phyloP scores from a whole-genome alignment of 164 flowering plant species.

The Magnolia officinalis region DNA sequence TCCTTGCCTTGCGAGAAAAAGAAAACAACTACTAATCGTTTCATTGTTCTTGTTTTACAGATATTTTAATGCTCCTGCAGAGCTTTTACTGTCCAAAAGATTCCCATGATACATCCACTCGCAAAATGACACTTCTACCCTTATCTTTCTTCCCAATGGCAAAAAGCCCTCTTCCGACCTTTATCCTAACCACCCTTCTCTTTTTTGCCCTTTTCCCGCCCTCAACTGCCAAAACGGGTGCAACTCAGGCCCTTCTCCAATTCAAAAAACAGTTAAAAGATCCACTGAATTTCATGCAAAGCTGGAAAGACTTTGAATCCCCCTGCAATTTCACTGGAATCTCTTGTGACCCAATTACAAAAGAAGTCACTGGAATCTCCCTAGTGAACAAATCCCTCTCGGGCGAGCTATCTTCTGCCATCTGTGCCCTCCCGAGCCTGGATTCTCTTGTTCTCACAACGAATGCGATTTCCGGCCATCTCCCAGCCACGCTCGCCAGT shows the following conservation, averaged over 20 bases:
- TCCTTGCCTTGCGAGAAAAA: not conserved
- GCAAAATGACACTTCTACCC: not conserved
- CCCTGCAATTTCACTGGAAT: slow-evolving; percentile 68
- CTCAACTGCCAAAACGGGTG: slow-evolving; percentile 18
- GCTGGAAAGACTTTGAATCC: slow-evolving; percentile 56
- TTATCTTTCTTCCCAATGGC: not conserved
- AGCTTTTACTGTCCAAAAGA: not conserved
- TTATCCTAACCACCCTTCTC: not conserved
- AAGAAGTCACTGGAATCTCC: slow-evolving; percentile 43
- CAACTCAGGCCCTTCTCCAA: slow-evolving; percentile 49
- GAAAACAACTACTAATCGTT: not conserved
- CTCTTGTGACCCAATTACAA: slow-evolving; percentile 45
- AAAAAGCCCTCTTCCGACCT: not conserved
- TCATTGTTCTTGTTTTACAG: not conserved
- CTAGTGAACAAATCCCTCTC: slow-evolving; percentile 55
- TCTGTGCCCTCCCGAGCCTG: slow-evolving; percentile 39
- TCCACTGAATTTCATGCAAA: slow-evolving; percentile 43
- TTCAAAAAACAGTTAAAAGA: slow-evolving; percentile 67
- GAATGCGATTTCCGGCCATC: slow-evolving; percentile 48
- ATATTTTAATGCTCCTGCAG: not conserved
- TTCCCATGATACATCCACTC: not conserved
- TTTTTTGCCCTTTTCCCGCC: slow-evolving; percentile 7
- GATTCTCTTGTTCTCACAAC: slow-evolving; percentile 34
- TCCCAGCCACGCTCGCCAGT: slow-evolving; percentile 41
- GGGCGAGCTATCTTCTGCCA: slow-evolving; percentile 57